Conservation (phyloP, 2,329 filamentous ascomycete genomes). For the Colletotrichum lindemuthianum region DNA sequence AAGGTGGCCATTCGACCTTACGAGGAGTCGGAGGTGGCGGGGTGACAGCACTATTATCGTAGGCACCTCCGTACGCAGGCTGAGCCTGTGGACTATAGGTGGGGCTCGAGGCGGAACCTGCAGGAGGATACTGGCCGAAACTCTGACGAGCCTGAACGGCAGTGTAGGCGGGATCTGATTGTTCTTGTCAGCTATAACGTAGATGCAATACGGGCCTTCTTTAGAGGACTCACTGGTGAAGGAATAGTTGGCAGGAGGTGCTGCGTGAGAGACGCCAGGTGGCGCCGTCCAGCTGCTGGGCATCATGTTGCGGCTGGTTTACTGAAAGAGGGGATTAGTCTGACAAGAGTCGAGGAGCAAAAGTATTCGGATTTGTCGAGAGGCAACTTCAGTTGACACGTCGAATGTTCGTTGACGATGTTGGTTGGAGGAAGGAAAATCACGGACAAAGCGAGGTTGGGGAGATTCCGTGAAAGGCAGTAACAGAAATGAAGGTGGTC, state of each 20-base stretch:
- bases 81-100: slow-evolving; percentile 39
- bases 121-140: slow-evolving; percentile 59
- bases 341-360: neutral
- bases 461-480: slow-evolving; percentile 23
- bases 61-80: slow-evolving; percentile 31
- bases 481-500: slow-evolving; percentile 21
- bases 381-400: too few relatives aligned
- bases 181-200: too few relatives aligned
- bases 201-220: neutral
- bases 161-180: slow-evolving; percentile 64
- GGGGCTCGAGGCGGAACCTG: slow-evolving; percentile 26
- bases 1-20: slow-evolving; percentile 81
- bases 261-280: slow-evolving; percentile 52
- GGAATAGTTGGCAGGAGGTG: slow-evolving; percentile 47
- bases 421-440: neutral
- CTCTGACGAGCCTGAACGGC: slow-evolving; percentile 71
- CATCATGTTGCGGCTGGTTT: slow-evolving; percentile 42
- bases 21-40: slow-evolving; percentile 48
- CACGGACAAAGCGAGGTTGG: slow-evolving; percentile 18
- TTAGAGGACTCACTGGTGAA: slow-evolving; percentile 46
- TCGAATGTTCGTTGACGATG: neutral
- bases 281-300: slow-evolving; percentile 42
- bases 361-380: slow-evolving; percentile 1
- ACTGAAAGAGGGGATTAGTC: slow-evolving; percentile 26
- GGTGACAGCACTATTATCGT: slow-evolving; percentile 8